Evolutionary conservation across 768 basidiomycete species (phyloP).

Genomic region (Mycena venus): DNA sequence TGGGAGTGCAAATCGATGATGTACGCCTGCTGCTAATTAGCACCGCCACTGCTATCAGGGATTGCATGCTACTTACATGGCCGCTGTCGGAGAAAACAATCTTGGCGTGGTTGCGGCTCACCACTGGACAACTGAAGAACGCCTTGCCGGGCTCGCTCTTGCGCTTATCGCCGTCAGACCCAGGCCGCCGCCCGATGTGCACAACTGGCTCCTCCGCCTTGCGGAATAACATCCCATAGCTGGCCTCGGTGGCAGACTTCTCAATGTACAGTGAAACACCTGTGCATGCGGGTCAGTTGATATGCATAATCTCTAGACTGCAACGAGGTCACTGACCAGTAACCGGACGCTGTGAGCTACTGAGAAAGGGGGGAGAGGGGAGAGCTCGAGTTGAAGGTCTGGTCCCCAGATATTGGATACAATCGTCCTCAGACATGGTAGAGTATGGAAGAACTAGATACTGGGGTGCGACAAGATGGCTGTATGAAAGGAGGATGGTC

Average conservation of each 20-base stretch:
- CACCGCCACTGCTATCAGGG: slow-evolving; percentile 14
- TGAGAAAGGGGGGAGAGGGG: slow-evolving; percentile 40
- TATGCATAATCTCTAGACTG: slow-evolving; percentile 34
- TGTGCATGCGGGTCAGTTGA: slow-evolving; percentile 44
- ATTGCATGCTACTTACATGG: slow-evolving; percentile 61
- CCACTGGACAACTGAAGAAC: slow-evolving; percentile 82
- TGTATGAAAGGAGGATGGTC: slow-evolving; percentile 2
- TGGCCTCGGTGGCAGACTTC: slow-evolving; percentile 58
- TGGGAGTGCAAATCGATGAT: slow-evolving; percentile 80
- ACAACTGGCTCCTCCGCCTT: slow-evolving; percentile 65
- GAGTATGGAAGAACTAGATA: background rate
- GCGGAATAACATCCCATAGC: slow-evolving; percentile 65
- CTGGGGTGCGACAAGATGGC: background rate
- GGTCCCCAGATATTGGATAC: slow-evolving; percentile 71
- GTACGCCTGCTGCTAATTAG: slow-evolving; percentile 63
- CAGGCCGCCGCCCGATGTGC: slow-evolving; percentile 78
- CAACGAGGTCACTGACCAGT: slow-evolving; percentile 54
- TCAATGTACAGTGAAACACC: slow-evolving; percentile 74
- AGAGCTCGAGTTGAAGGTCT: slow-evolving; percentile 43
- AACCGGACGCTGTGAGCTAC: slow-evolving; percentile 48
- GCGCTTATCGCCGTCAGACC: slow-evolving; percentile 56
- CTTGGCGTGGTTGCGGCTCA: slow-evolving; percentile 85
- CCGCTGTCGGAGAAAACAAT: slow-evolving; percentile 80
- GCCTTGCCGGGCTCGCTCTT: slow-evolving; percentile 62
- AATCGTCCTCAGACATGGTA: slow-evolving; percentile 58